Evolutionary conservation across 345 rosid species (phyloP).

Genomic region (Eutrema heterophyllum): DNA sequence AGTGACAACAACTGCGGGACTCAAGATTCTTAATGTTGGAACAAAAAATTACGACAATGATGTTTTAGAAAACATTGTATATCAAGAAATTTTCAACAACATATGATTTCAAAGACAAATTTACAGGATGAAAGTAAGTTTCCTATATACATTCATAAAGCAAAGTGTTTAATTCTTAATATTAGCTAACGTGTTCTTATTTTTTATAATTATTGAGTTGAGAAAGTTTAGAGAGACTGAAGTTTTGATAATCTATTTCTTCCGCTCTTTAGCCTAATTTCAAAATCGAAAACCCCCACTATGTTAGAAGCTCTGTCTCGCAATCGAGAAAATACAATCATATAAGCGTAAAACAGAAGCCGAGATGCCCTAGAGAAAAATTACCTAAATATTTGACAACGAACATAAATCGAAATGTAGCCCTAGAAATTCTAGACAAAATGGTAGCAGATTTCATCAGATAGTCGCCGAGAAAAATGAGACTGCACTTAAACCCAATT

Average conservation of each 20-base stretch:
- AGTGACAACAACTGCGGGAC: too few relatives aligned
- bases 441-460: not conserved
- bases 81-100: not conserved
- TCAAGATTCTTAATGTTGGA: too few relatives aligned
- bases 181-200: too few relatives aligned
- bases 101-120: not conserved
- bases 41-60: too few relatives aligned
- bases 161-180: too few relatives aligned
- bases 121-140: too few relatives aligned
- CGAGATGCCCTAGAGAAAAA: too few relatives aligned
- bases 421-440: not conserved
- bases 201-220: not conserved
- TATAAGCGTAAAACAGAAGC: not conserved
- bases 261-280: conserved; percentile 76
- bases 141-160: too few relatives aligned
- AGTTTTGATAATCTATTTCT: conserved; percentile 55
- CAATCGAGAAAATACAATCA: not conserved
- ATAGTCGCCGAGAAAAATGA: not conserved
- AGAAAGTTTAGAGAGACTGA: not conserved
- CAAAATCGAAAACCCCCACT: not conserved
- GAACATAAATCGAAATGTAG: not conserved
- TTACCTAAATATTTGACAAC: not conserved
- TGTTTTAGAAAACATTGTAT: not conserved
- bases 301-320: conserved; percentile 12
- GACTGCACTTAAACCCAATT: not conserved